phyloP scores from a whole-genome alignment of 306 rosid genomes.

The Lablab purpureus region DNA sequence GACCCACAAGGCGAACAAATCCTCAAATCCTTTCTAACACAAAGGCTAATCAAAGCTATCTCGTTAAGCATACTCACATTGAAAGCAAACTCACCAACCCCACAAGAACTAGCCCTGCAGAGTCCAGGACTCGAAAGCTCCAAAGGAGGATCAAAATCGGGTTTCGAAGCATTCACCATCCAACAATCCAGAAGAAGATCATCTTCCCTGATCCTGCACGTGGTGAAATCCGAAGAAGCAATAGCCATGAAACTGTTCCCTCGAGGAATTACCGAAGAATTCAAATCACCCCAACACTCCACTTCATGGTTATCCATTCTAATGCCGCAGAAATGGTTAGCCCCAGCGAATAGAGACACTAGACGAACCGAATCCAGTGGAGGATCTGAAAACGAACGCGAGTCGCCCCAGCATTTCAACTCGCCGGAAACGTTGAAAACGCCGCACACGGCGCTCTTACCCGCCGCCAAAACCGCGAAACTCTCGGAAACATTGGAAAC shows the following conservation, averaged over 20 bases:
- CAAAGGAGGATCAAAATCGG: constrained; percentile 80
- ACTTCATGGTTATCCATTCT: constrained; percentile 76
- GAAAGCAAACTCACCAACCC: constrained; percentile 65
- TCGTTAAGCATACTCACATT: constrained; percentile 80
- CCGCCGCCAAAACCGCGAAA: constrained; percentile 65
- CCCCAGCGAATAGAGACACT: constrained; percentile 69
- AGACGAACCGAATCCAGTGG: constrained; percentile 45
- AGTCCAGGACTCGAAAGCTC: constrained; percentile 93
- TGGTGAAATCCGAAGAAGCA: constrained; percentile 81
- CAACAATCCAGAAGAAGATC: constrained; percentile 89
- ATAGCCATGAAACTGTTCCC: constrained; percentile 76
- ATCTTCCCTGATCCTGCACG: constrained; percentile 89
- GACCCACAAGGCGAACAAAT: constrained; percentile 90
- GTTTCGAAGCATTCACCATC: constrained; percentile 62
- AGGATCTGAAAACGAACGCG: constrained; percentile 48
- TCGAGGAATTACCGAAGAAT: constrained; percentile 71
- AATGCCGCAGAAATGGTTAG: constrained; percentile 77
- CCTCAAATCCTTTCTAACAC: constrained; percentile 71
- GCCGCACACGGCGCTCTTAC: constrained; percentile 71
- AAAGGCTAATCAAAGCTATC: constrained; percentile 74
- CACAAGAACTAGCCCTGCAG: constrained; percentile 65
- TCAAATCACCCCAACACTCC: constrained; percentile 85
- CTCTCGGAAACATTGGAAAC: constrained; percentile 59
- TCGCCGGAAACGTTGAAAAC: constrained; percentile 60
- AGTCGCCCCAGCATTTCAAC: constrained; percentile 80